Evolutionary conservation across 176 grass and related monocot genomes (phyloP).

Genomic region (Areca catechu): DNA sequence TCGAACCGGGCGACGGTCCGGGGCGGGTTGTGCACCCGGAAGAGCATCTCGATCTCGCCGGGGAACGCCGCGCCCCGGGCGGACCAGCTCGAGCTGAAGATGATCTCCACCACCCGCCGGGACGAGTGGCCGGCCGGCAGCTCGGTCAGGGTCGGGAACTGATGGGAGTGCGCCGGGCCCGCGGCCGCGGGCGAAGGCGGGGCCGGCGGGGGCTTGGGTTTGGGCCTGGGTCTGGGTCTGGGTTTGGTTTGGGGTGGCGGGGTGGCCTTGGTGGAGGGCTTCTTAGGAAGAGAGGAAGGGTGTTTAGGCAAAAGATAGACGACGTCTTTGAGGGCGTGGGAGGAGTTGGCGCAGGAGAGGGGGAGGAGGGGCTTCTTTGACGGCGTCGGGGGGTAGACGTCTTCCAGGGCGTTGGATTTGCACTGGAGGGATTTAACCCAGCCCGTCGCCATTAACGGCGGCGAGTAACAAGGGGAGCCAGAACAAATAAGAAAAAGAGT

Average conservation of each 20-base stretch:
- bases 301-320: neutral
- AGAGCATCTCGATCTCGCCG: constrained; percentile 28
- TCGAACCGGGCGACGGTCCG: constrained; percentile 33
- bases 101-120: constrained; percentile 35
- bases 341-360: constrained; percentile 10
- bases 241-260: too few species aligned
- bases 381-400: constrained; percentile 12
- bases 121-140: constrained; percentile 32
- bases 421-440: constrained; percentile 35
- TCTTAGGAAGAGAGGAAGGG: neutral
- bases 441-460: constrained; percentile 24
- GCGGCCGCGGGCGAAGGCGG: neutral
- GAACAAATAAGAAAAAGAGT: neutral
- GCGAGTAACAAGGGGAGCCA: neutral
- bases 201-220: neutral
- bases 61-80: neutral
- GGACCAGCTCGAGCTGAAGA: constrained; percentile 28
- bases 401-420: constrained; percentile 28
- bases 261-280: neutral
- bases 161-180: neutral
- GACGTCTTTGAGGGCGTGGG: constrained; percentile 7
- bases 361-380: constrained; percentile 15
- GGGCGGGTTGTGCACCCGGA: constrained; percentile 32
- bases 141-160: constrained; percentile 28
- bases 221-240: neutral